Evolutionary conservation across 1,284 basidiomycete genomes (phyloP), one percentile per base, ranked within the genome.

Genomic region (Apiotrichum veenhuisii): DNA sequence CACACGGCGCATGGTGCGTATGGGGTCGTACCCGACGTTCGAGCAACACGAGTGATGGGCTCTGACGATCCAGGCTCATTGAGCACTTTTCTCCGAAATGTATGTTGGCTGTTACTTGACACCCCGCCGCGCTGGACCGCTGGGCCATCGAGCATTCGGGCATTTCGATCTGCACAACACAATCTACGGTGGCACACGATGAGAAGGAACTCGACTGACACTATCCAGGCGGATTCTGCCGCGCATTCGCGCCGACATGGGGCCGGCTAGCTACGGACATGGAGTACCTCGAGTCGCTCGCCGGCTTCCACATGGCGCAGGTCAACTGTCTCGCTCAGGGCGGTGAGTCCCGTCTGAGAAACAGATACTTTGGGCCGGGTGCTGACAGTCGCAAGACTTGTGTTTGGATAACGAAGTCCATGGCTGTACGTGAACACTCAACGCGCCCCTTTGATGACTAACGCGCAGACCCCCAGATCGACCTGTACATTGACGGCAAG

Each of bases 301-400:
- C 73, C 0, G 80, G 81, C 11, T 84, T 95, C 14, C 82, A 84
- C 54, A 81, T 93, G 57, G 91, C 87, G 0, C 91, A 92, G 70
- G 86, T 96, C 43, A 86, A 95, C 74, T 96, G 93, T 70, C 81
- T 85, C 0, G 81, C 87, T 4, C 80, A 91, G 70, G 90, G 90
- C 68, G 91, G 91, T 88, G 60, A 61, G 87, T 78, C 50, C n/a
- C 44, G 23, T n/a, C 34, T 14, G 12, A 4, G 12, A 17, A 18
- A 26, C n/a, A 38, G 37, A 38, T 5, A n/a, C n/a, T n/a, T n/a
- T n/a, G n/a, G n/a, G n/a, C n/a, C n/a, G n/a, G n/a, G n/a, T n/a
- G n/a, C n/a, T n/a, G n/a, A n/a, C n/a, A n/a, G n/a, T n/a, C n/a
- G n/a, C n/a, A n/a, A 94, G 91, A 95, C 71, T 78, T 95, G 7